Conservation (phyloP, 441 rosid species). For the Croton laevigatus region DNA sequence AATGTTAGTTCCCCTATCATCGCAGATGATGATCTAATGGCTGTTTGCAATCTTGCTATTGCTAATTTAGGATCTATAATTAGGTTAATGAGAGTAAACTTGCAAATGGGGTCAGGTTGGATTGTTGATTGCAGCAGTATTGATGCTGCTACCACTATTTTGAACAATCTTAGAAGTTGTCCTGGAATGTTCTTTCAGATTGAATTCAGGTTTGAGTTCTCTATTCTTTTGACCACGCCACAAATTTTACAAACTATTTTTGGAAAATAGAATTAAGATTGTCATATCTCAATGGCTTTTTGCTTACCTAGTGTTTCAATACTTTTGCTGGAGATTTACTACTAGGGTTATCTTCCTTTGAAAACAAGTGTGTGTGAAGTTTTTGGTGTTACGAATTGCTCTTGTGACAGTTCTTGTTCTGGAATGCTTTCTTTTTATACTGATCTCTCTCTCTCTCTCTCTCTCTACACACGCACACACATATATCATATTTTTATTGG, state of each 20-base stretch:
- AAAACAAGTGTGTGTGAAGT: not conserved
- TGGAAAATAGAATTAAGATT: not conserved
- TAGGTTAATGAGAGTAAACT: conserved; percentile 32
- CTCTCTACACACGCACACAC: no score
- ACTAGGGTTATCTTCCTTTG: not conserved
- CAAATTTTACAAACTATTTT: not conserved
- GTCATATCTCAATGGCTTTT: not conserved
- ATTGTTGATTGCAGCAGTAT: conserved; percentile 43
- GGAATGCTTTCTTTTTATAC: not conserved
- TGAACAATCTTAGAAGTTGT: conserved; percentile 42
- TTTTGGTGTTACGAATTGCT: not conserved
- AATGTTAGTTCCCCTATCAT: conserved; percentile 33
- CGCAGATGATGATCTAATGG: conserved; percentile 48
- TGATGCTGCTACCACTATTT: conserved; percentile 36
- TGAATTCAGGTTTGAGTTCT: conserved; percentile 44
- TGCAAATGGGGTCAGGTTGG: conserved; percentile 47
- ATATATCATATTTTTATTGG: not conserved
- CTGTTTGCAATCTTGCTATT: conserved; percentile 41
- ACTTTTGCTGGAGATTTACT: not conserved
- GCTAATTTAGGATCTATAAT: conserved; percentile 35
- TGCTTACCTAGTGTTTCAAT: not conserved
- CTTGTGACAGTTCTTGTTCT: not conserved
- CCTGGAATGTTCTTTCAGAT: conserved; percentile 47
- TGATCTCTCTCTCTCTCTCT: not conserved
- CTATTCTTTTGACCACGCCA: not conserved